Evolutionary conservation across 805 yeast species (phyloP).

Genomic region (Starmerella lactis-condensi): DNA sequence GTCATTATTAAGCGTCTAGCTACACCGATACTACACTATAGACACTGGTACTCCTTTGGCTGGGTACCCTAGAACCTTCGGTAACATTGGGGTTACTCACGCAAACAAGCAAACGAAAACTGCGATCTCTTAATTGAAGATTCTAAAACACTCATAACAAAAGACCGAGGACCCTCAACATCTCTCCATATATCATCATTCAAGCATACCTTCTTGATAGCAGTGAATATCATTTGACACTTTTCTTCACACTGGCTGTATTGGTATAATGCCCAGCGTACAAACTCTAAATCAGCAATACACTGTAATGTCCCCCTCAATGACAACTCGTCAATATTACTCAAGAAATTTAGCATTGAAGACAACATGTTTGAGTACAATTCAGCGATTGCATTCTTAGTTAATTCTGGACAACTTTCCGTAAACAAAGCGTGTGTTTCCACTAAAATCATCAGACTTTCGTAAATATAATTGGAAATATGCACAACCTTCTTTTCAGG

Average conservation of each 20-base stretch:
- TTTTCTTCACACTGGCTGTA: constrained; percentile 16
- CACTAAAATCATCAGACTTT: constrained; percentile 31
- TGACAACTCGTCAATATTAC: constrained; percentile 30
- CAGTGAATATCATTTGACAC: constrained; percentile 18
- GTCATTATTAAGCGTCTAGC: no score
- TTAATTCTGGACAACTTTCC: constrained; percentile 31
- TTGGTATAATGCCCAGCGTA: constrained; percentile 24
- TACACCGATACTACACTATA: neutral
- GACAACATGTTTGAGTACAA: constrained; percentile 27
- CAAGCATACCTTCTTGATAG: constrained; percentile 18
- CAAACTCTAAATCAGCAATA: constrained; percentile 36
- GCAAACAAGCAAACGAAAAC: constrained; percentile 13
- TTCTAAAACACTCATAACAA: constrained; percentile 14
- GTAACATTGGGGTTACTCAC: no score
- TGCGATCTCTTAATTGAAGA: constrained; percentile 11
- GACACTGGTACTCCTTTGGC: no score
- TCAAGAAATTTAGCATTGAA: constrained; percentile 25
- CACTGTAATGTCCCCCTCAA: constrained; percentile 34
- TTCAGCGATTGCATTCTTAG: constrained; percentile 30
- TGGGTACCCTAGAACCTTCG: no score
- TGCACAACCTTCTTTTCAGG: constrained; percentile 2
- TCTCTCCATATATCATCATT: constrained; percentile 18
- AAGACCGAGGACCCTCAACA: constrained; percentile 17
- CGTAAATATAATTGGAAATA: constrained; percentile 29
- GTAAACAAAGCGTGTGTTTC: constrained; percentile 35